These are phyloP conservation scores for Murraya paniculata DNA, from an alignment of 345 rosid genomes.

Conservation along the genomic window DNA sequence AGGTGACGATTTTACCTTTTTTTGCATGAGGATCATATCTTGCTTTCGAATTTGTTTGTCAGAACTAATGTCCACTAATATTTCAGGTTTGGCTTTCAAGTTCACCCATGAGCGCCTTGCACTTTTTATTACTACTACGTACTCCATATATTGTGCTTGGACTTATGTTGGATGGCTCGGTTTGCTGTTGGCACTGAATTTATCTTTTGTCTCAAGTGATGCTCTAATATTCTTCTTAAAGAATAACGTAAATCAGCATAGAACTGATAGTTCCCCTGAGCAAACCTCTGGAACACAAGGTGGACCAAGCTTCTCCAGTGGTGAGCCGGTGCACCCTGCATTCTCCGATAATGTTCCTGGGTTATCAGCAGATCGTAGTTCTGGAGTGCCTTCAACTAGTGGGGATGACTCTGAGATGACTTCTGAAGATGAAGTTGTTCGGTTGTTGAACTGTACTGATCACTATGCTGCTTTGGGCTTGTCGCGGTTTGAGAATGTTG, in stretches of 20 bases:
- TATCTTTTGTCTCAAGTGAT: constrained; percentile 91
- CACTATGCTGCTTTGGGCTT: constrained; percentile 84
- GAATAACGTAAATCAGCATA: constrained; percentile 52
- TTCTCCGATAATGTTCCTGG: constrained; percentile 63
- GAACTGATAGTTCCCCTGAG: constrained; percentile 38
- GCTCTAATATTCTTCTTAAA: constrained; percentile 70
- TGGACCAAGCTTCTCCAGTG: constrained; percentile 36
- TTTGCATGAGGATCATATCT: neutral
- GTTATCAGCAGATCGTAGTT: constrained; percentile 55
- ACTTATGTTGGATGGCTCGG: constrained; percentile 80
- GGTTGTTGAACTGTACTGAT: constrained; percentile 76
- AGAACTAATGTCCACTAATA: constrained; percentile 9
- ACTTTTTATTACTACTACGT: constrained; percentile 52
- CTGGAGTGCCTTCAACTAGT: constrained; percentile 85
- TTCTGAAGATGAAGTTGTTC: constrained; percentile 88
- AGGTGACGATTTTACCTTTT: constrained; percentile 45
- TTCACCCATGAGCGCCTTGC: constrained; percentile 70
- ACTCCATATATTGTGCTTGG: constrained; percentile 83
- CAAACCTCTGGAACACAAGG: constrained; percentile 47
- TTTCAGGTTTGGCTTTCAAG: constrained; percentile 72
- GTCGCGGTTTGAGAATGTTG: constrained; percentile 61
- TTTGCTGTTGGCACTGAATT: constrained; percentile 74
- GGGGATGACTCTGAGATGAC: constrained; percentile 77
- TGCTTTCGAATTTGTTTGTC: neutral
- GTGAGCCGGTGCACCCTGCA: constrained; percentile 52